phyloP scores from a whole-genome alignment of 1,139 yeast species.

The Suhomyces taliae region DNA sequence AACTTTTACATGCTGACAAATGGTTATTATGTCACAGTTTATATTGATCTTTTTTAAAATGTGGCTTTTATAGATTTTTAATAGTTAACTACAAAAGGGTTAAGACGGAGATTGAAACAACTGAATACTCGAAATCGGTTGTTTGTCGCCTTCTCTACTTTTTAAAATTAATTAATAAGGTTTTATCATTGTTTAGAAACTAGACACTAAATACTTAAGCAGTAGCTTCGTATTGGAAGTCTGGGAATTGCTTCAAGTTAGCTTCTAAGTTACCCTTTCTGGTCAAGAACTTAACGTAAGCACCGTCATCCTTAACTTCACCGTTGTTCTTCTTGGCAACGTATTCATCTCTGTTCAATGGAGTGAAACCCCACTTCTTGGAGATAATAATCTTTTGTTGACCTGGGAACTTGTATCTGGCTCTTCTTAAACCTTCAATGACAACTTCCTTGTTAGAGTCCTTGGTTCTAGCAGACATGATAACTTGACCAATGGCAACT shows the following conservation, averaged over 20 bases:
- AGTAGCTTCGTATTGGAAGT: constrained; percentile 62
- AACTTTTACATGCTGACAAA: no score
- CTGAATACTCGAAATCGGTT: no score
- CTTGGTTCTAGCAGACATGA: constrained; percentile 97
- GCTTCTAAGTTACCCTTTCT: constrained; percentile 93
- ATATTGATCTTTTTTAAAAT: no score
- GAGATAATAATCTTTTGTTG: constrained; percentile 99
- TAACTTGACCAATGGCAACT: constrained; percentile 97
- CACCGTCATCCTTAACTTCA: constrained; percentile 99
- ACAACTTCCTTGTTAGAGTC: constrained; percentile 97
- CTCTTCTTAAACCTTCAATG: constrained; percentile 99
- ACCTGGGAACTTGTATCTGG: constrained; percentile 99
- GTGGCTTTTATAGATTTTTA: no score
- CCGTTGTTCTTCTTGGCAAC: constrained; percentile 91
- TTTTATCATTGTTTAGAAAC: constrained; percentile 3
- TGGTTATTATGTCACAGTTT: no score
- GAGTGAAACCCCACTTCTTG: constrained; percentile 99
- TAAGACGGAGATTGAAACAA: no score
- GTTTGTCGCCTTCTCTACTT: not conserved
- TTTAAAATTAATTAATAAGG: not conserved
- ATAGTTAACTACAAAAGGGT: no score
- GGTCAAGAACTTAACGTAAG: constrained; percentile 97
- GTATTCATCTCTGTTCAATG: constrained; percentile 96
- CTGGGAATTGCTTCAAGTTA: constrained; percentile 95
- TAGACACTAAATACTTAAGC: constrained; percentile 13